phyloP scores from a whole-genome alignment of 2,329 filamentous ascomycete species.

The Aureobasidium pullulans region DNA sequence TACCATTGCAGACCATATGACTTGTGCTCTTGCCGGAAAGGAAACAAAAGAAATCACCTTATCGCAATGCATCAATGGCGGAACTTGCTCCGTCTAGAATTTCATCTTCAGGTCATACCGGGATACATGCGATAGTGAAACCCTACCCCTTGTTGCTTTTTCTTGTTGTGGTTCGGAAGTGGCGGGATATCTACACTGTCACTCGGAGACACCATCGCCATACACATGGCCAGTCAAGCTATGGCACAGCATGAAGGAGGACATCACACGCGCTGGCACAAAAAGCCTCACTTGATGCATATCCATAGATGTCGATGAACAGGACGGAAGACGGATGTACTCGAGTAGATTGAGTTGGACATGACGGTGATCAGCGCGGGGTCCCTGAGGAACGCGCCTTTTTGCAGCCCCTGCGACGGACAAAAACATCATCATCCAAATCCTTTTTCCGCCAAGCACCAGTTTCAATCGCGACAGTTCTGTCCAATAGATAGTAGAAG shows the following conservation, averaged over 20 bases:
- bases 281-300: neutral
- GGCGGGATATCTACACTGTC: neutral
- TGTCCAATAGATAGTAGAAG: neutral
- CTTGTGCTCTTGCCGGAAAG: neutral
- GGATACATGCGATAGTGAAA: neutral
- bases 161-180: neutral
- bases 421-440: slow-evolving; percentile 2
- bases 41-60: neutral
- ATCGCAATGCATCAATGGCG: too few species aligned
- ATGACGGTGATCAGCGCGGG: neutral
- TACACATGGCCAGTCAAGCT: neutral
- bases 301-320: neutral
- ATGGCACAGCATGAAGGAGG: neutral
- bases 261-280: neutral
- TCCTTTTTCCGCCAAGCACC: slow-evolving; percentile 1
- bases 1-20: neutral
- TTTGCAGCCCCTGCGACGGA: slow-evolving; percentile 3
- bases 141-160: neutral
- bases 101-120: neutral
- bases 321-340: neutral
- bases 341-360: neutral
- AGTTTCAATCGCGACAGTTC: neutral
- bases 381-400: neutral
- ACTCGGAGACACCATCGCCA: neutral
- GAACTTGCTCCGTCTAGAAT: neutral